Base-by-base conservation (phyloP, 306 rosid species). In the Dalbergia oliveri region DNA sequence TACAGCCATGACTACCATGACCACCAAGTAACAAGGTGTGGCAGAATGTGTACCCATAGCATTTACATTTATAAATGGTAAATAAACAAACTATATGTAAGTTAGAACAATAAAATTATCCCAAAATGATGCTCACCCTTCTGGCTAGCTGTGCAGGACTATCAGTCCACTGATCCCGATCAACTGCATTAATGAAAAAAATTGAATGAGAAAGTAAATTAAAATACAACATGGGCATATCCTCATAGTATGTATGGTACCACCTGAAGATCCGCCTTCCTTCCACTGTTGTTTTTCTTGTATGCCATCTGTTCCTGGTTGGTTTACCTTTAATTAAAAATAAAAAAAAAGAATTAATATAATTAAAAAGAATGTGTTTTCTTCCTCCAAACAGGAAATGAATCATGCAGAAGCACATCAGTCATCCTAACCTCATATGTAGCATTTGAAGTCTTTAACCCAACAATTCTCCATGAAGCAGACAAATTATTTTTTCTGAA, bases 381-480 rank as follows among this genome's bases (percentile, higher is more conserved):
- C 62, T 72, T 54, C 12, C 26, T 26, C 62, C 41, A 19, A 26
- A n/a, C 70, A 58, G 44, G 45, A 62, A 80, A 69, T 8, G 11
- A 73, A 47, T 51, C 43, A 64, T 35, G 67, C 63, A 76, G 64
- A 70, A 75, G 81, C 49, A 61, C 11, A 79, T 73, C 3, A 77
- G 63, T 82, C 50, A 59, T 80, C 79, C 93, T 67, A 84, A 95
- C 99, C 96, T 95, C 85, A 81, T 76, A 23, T 51, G 82, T 60
- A 60, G 79, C 66, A 77, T 79, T 72, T 47, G 85, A 84, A 83
- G 81, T 47, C 75, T 84, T 88, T 68, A 34, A 81, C 70, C 88
- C 93, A 80, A 13, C 83, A 71, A 86, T 76, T 82, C 85, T 89
- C 99, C 97, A 93, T 12, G 99, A 96, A 75, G 90, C 92, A 39